These are phyloP conservation scores for Fonsecaea multimorphosa DNA, from an alignment of 2,329 filamentous ascomycete genomes.

Conservation along the genomic window DNA sequence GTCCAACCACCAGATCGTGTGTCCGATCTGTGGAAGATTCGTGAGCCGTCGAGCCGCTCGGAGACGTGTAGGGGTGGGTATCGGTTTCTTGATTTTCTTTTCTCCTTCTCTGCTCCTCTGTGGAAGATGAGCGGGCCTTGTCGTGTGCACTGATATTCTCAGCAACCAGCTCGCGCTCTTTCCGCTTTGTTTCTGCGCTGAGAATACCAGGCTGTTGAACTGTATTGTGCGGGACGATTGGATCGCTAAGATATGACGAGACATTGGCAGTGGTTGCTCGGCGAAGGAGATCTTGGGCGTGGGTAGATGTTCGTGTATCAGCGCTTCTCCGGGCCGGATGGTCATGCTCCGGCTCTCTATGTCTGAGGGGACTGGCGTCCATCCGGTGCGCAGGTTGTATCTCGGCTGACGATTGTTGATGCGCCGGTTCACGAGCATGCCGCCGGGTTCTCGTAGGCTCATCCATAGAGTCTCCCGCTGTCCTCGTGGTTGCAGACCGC, in stretches of 20 bases:
- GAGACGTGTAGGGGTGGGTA: background rate
- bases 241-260: conserved; percentile 19
- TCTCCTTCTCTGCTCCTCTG: background rate
- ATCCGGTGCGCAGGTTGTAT: conserved; percentile 15
- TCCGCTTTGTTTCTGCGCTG: background rate
- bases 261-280: conserved; percentile 22
- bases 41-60: background rate
- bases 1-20: background rate
- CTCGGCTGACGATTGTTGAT: conserved; percentile 12
- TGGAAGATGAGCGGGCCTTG: background rate
- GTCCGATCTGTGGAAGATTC: background rate
- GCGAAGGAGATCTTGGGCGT: conserved; percentile 15
- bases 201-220: conserved; percentile 2
- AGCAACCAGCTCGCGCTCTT: conserved; percentile 2
- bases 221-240: background rate
- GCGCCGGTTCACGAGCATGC: conserved; percentile 1
- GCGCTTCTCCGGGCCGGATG: background rate
- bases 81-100: background rate
- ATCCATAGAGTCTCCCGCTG: background rate
- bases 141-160: conserved; percentile 30
- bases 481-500: conserved; percentile 4
- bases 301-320: background rate
- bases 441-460: background rate
- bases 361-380: conserved; percentile 18
- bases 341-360: conserved; percentile 11